phyloP scores from a whole-genome alignment of 371 early-diverging fungal species.

The Batkoa obscura region DNA sequence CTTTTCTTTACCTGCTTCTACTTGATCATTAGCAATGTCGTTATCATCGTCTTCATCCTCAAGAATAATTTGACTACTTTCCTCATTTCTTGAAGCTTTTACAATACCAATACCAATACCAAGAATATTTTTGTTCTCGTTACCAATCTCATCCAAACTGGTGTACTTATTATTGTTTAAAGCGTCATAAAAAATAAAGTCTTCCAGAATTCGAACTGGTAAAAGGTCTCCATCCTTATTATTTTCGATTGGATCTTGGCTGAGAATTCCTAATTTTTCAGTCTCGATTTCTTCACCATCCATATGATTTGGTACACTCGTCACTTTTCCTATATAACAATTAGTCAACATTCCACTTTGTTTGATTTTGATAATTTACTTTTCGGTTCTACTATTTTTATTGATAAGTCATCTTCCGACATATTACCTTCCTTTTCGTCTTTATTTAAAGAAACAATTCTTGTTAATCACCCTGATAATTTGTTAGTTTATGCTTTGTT shows the following conservation, averaged over 20 bases:
- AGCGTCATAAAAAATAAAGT: conserved; percentile 22
- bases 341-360: not conserved
- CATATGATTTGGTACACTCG: not conserved
- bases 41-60: conserved; percentile 14
- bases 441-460: no score
- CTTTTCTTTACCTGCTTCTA: not conserved
- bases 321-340: not conserved
- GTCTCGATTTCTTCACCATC: conserved; percentile 16
- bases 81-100: conserved; percentile 11
- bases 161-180: conserved; percentile 12
- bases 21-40: conserved; percentile 10
- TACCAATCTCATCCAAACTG: conserved; percentile 16
- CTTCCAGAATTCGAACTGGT: conserved; percentile 19
- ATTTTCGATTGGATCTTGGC: conserved; percentile 17
- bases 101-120: conserved; percentile 15
- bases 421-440: no score
- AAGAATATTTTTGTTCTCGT: conserved; percentile 16
- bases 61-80: conserved; percentile 12
- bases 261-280: conserved; percentile 19
- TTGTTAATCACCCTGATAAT: no score
- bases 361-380: not conserved
- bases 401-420: not conserved
- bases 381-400: not conserved
- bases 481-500: no score
- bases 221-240: conserved; percentile 11